Conservation (phyloP, 768 basidiomycete genomes). For the Clitopilus passeckerianus region DNA sequence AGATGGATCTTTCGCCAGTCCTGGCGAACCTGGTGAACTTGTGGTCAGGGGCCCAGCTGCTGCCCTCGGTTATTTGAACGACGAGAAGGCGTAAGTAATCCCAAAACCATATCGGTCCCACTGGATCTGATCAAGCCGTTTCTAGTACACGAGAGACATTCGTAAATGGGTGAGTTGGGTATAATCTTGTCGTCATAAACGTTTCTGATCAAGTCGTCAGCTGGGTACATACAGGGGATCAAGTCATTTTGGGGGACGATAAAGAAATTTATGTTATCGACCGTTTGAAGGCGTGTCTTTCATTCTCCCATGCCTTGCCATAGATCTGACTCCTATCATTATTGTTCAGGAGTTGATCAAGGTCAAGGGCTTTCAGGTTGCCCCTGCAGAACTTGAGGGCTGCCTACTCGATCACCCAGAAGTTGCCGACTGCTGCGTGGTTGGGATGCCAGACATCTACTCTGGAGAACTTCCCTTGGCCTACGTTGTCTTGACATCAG, state of each 20-base stretch:
- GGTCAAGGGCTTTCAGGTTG: conserved; percentile 56
- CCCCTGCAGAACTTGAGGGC: conserved; percentile 54
- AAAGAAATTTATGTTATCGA: conserved; percentile 54
- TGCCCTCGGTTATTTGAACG: conserved; percentile 39
- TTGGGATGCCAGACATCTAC: conserved; percentile 55
- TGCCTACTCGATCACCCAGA: conserved; percentile 42
- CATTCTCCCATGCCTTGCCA: no score
- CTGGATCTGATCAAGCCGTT: conserved; percentile 4
- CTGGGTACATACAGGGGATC: conserved; percentile 64
- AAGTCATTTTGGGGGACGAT: conserved; percentile 43
- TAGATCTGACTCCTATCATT: background rate
- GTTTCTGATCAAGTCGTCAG: conserved; percentile 19
- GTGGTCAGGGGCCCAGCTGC: conserved; percentile 37
- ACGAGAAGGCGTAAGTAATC: conserved; percentile 45
- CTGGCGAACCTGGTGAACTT: conserved; percentile 46
- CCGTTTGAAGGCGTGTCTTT: conserved; percentile 46
- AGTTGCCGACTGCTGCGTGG: conserved; percentile 55
- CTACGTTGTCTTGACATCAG: conserved; percentile 46
- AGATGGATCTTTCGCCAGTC: conserved; percentile 37
- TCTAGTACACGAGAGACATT: conserved; percentile 56
- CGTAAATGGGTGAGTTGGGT: conserved; percentile 42
- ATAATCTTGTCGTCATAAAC: conserved; percentile 1
- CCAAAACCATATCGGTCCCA: conserved; percentile 11
- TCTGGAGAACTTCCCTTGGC: conserved; percentile 64
- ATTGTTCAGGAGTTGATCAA: conserved; percentile 55